Base-by-base conservation (phyloP, 139 green algal genomes). In the Micractinium sp. region DNA sequence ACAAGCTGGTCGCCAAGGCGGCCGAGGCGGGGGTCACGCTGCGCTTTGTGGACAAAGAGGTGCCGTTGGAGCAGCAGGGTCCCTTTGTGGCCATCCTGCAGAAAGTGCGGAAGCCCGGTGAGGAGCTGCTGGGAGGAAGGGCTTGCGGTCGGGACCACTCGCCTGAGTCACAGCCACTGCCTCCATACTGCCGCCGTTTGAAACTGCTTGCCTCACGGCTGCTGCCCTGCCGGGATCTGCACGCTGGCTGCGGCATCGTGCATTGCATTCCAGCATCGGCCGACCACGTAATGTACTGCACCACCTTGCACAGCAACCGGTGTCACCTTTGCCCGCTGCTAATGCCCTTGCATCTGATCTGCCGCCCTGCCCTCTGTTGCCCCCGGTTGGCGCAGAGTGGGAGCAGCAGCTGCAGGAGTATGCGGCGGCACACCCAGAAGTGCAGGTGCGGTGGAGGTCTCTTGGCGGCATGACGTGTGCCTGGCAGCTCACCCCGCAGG, bases 11-110 rank as follows among this genome's bases (percentile, higher is more conserved):
- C 0, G 23, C 36, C 1, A 60, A 36, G n/a, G 95, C 95, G 53
- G 82, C 81, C 0, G 38, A 60, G 2, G 60, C 80, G 0, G 94
- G 94, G 22, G 89, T 98, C 31, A 36, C 92, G 38, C 79, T 98
- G 9, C 81, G 80, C 1, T 76, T 91, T 0, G 90, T 98, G 1
- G 93, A 97, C 84, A 89, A 88, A 22, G 88, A 78, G 0, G 61
- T 74, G 35, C 91, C 94, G 0, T 76, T 98, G 38, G 71, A 92
- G 33, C 85, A 92, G 19, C 95, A 97, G 88, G 95, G 94, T 23
- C 92, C 90, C 9, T 96, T 95, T 87, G 89, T 95, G 56, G 91
- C 92, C 7, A 94, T 98, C 36, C 90, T 97, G 13, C 96, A 98
- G 84, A 98, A 97, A 87, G 89, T 98, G 5, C 82, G 92, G 3